A percentile compares a stretch with the other conserved stretches of the same genome.
phyloP scores from a whole-genome alignment of 305 asterid genomes.

The Fraxinus baroniana region DNA sequence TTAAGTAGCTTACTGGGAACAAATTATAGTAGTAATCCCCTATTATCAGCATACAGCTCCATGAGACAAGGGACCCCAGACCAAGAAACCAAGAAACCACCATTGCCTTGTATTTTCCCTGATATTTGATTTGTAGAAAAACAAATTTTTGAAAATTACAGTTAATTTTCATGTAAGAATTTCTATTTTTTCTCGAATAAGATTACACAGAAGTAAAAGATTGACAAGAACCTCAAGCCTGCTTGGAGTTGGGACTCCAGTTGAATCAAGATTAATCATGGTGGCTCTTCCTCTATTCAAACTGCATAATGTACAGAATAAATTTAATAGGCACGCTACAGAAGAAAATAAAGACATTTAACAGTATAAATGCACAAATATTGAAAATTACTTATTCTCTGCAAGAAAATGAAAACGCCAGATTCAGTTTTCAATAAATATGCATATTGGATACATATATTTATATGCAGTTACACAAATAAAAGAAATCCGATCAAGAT shows the following conservation, averaged over 20 bases:
- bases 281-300: slow-evolving; percentile 22
- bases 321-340: background rate
- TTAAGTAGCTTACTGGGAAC: slow-evolving; percentile 54
- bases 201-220: background rate
- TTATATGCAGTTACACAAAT: background rate
- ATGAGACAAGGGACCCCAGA: slow-evolving; percentile 72
- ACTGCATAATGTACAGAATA: background rate
- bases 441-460: too few species aligned
- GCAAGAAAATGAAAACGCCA: too few species aligned
- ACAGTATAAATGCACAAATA: background rate
- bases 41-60: slow-evolving; percentile 76
- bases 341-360: background rate
- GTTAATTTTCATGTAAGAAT: background rate
- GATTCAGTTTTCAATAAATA: too few species aligned
- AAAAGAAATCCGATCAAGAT: slow-evolving; percentile 3
- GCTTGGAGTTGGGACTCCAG: slow-evolving; percentile 25
- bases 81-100: slow-evolving; percentile 77
- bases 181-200: background rate
- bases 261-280: slow-evolving; percentile 35
- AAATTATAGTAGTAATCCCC: slow-evolving; percentile 66
- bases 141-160: slow-evolving; percentile 2
- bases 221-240: slow-evolving; percentile 48
- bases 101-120: slow-evolving; percentile 64
- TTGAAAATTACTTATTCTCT: too few species aligned
- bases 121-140: slow-evolving; percentile 2